Base-by-base conservation (phyloP, 371 early-diverging fungal species). In the Rhizopus stolonifer region DNA sequence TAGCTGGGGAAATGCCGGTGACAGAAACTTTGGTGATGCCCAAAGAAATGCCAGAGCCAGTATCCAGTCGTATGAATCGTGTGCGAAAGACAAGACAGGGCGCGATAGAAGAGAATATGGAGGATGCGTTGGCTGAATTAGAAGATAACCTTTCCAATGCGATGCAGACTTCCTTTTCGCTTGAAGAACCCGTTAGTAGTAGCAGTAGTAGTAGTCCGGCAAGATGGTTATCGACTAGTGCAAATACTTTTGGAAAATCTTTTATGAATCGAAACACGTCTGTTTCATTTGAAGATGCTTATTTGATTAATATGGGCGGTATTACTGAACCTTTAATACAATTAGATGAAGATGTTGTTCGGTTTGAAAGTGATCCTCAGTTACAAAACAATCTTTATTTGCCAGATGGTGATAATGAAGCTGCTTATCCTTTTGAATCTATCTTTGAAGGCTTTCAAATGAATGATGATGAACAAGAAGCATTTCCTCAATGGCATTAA, bases 321-420 rank as follows among this genome's bases (percentile, higher is more conserved):
- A n/a, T n/a, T n/a, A 74, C 74, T 46, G 82, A 70, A 1, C 79
- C 83, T n/a, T n/a, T n/a, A n/a, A n/a, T n/a, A n/a, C n/a, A n/a
- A n/a, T 29, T 29, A 2, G 59, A 43, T 39, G 33, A 58, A 1
- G 61, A 65, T 22, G 38, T 34, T 4, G 58, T 65, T 24, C 58
- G 65, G 10, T 49, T 65, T 14, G 69, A 58, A 48, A 58, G 44
- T 19, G 61, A 62, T 39, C 45, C 36, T 23, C 25, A 19, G 10
- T 22, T 22, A 19, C 36, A 58, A 8, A 50, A 53, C 10, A 54
- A 76, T 50, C 73, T 80, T 17, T 80, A 72, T 61, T 79, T 81
- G 9, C 82, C 84, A 9, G 84, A 80, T 54, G 84, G 84, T 3
- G 84, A 84, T 54, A 84, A 81, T 43, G 84, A 84, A 40, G 75